Base-by-base conservation (phyloP, 1,139 yeast species). In the Yamadazyma spencermartinsiae region DNA sequence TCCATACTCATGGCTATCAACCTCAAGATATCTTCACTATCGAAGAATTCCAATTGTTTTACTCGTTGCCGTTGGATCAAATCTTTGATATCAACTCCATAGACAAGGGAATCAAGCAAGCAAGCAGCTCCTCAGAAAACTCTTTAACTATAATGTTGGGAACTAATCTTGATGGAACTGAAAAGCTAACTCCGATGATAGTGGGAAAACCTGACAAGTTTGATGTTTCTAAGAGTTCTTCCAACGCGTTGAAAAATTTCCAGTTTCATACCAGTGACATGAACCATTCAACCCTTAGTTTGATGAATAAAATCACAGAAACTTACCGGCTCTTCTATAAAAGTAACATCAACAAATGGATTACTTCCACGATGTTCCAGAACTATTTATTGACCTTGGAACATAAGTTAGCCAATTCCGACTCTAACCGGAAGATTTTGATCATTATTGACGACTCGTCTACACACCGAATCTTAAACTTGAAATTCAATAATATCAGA, bases 351-450 rank as follows among this genome's bases (percentile, higher is more conserved):
- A 79, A 78, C 56, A 78, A 80, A 42, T 80, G 86, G 85, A 63
- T 81, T 27, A 80, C 86, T 2, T 75, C 83, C n/a, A 75, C 79
- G 27, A 62, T 79, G 60, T 80, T 81, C 49, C 82, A 80, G 46
- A 79, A 80, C 49, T 81, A 83, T 71, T 55, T 81, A 18, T 63
- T 77, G 2, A 68, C 80, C 6, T 60, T 82, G 52, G 86, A 81
- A 46, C 83, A 80, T 50, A 72, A 82, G 46, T 50, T 72, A 8
- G 52, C 63, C 9, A 59, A 71, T 37, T 62, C 65, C 27, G 48
- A 57, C 3, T 69, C 71, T 1, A 43, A 52, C 11, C 60, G 86
- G 39, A 76, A 78, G 42, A 76, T 81, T 33, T 60, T 79, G 41
- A 70, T 81, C 5, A 58, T 80, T 1, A 52, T 81, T 9, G 86